A percentile compares a stretch with the other conserved stretches of the same genome.
phyloP scores from a whole-genome alignment of 805 yeast species.

The Saturnispora besseyi region DNA sequence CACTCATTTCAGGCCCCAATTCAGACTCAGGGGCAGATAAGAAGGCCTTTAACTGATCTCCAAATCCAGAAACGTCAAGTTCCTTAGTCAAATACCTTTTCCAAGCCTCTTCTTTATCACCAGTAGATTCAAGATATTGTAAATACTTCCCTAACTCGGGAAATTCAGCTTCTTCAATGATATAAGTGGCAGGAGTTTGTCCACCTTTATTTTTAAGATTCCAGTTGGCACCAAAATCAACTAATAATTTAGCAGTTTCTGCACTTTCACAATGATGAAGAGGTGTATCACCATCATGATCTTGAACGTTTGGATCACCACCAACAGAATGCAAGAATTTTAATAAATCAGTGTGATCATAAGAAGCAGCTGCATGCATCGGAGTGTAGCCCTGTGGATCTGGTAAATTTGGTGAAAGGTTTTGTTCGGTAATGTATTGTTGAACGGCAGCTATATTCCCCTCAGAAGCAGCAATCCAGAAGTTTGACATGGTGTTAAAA shows the following conservation, averaged over 20 bases:
- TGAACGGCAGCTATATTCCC: conserved; percentile 55
- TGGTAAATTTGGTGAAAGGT: conserved; percentile 55
- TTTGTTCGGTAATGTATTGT: conserved; percentile 40
- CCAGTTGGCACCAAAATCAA: conserved; percentile 61
- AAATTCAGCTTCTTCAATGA: conserved; percentile 78
- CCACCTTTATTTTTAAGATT: conserved; percentile 62
- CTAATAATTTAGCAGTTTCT: conserved; percentile 51
- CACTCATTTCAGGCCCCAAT: conserved; percentile 35
- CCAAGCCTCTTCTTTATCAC: background rate
- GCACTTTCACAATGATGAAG: conserved; percentile 80
- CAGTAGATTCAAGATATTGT: conserved; percentile 8
- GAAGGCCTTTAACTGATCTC: conserved; percentile 47
- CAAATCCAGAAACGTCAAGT: conserved; percentile 22
- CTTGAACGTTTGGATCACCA: conserved; percentile 78
- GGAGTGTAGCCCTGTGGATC: conserved; percentile 97
- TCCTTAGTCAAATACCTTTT: background rate
- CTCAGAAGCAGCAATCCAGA: conserved; percentile 96
- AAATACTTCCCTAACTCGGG: conserved; percentile 70
- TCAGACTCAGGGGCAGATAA: conserved; percentile 36
- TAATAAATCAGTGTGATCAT: conserved; percentile 69
- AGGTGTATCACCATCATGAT: conserved; percentile 91
- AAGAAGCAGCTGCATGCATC: conserved; percentile 94
- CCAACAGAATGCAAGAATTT: conserved; percentile 44
- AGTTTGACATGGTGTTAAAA: conserved; percentile 35
- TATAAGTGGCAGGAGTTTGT: conserved; percentile 60